Evolutionary conservation across 768 basidiomycete genomes (phyloP), one percentile per base, ranked within the genome.

Genomic region (Naematelia aurantialba): DNA sequence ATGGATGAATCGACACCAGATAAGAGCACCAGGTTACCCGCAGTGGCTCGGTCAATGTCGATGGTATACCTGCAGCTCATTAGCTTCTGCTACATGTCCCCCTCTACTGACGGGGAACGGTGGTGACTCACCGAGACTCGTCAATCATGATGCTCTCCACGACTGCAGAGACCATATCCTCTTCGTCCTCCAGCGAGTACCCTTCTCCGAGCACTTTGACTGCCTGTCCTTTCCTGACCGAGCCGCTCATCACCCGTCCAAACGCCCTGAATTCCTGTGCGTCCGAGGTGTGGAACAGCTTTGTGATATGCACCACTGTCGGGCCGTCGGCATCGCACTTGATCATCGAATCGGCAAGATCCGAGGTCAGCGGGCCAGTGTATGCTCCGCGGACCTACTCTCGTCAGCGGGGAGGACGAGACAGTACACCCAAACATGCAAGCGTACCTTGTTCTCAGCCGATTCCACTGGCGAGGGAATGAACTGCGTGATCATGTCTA

Each of bases 151-250:
- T 80, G 61, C 87, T 87, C 66, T 97, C 93, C 2, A 96, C 84
- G 1, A 80, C 83, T 13, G 84, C 85, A 61, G 85, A 86, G 76
- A 89, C 83, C 91, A 97, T 94, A 72, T 99, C 96, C 78, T 99
- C 96, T 79, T 98, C 94, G 65, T 99, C 96, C 70, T 97, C 94
- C n/a, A 90, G 89, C 13, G 92, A 94, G 76, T 93, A 99, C 0
- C 91, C 91, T 75, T 98, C 96, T 57, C 96, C 96, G 5, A 99
- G 81, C n/a, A 98, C 93, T 79, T 96, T 97, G 63, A 99, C 82
- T 30, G 85, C 81, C 82, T 84, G 82, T 12, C 91, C 91, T 67
- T 87, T 88, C 68, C 82, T 81, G 22, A 97, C 78, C 0, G 93
- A 96, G 19, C 96, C 96, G 66, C 90, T 91, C 76, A 97, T 81